Evolutionary conservation across 2,329 filamentous ascomycete species (phyloP), one percentile per base, ranked within the genome.

Genomic region (Didymella keratinophila): DNA sequence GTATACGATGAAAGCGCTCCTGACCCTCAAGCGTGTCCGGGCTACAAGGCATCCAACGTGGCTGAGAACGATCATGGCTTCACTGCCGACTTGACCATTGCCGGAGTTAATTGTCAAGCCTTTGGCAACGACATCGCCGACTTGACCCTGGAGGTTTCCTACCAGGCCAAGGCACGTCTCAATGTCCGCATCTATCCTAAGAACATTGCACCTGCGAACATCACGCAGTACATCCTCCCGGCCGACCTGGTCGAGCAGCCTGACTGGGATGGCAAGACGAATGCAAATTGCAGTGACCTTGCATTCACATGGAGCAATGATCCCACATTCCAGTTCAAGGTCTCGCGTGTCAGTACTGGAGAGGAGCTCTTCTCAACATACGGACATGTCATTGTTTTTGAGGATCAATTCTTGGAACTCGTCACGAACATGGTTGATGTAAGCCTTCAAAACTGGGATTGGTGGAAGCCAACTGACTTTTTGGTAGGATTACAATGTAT

Each of bases 321-420:
- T 37, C 78, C 80, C 4, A 88, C 88, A 0, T 90, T 91, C 76
- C 86, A 83, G 27, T 92, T 92, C 76, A 81, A 79, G 0, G 80
- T 92, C 11, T 78, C 77, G 32, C 83, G 85, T 21, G 80, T 79
- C 62, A 81, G 79, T 46, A 86, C 78, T 2, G 81, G 75, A 30
- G 82, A 86, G 56, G 79, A 84, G 12, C 74, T 90, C 12, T 90
- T 91, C 72, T 87, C 92, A 65, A 90, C 89, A 0, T 86, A 86
- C 1, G 87, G 84, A 1, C 83, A 86, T n/a, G 80, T 81, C n/a
- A 79, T 93, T 8, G 80, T 93, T 28, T 93, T 91, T 64, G 87
- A 93, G 76, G 86, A 85, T 7, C 89, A 93, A 73, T 93, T 91
- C 66, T 74, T 93, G 2, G 65, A 67, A 30, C 52, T 67, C 1